Evolutionary conservation across 2,329 filamentous ascomycete genomes (phyloP), one percentile per base, ranked within the genome.

Genomic region (Bipolaris victoriae): DNA sequence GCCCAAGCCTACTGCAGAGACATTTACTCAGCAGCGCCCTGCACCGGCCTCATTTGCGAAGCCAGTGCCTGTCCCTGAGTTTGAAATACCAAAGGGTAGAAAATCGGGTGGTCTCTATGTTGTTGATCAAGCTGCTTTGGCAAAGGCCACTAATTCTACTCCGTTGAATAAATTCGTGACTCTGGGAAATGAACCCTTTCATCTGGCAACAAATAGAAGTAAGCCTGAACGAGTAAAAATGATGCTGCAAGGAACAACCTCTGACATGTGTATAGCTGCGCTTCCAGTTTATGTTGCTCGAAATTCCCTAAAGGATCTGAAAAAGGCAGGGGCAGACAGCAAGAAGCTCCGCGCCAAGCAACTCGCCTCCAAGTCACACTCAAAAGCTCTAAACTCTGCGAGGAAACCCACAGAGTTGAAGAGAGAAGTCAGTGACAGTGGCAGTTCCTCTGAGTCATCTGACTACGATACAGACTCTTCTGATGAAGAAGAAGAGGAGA

Each of bases 401-500:
- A 69, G 61, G 44, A 61, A 50, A 22, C 59, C 58, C 37, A 47
- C 57, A 44, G 58, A 61, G 5, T 43, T 68, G 31, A 72, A 67
- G 55, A 60, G 63, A n/a, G 74, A 77, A 29, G 62, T 68, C 16
- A 77, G 79, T 40, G 78, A 78, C 22, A 81, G 80, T 47, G 78
- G 77, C 10, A 78, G 74, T 48, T 78, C 80, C 22, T 77, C 79
- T 3, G 79, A 80, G 16, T 82, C 82, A 3, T 79, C 76, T 15
- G 76, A 77, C 24, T 82, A 84, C 56, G 81, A 83, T 46, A 84
- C 75, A 63, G 81, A 75, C 63, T 80, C 84, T 37, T 83, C 83
- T 1, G 78, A 83, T 51, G 84, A 86, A 50, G 81, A 83, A 29
- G 79, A 82, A 13, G 79, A 81, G 33, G 84, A 78, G 15, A 84